phyloP scores from a whole-genome alignment of 2,329 filamentous ascomycete species.

The Trichoderma atroviride region DNA sequence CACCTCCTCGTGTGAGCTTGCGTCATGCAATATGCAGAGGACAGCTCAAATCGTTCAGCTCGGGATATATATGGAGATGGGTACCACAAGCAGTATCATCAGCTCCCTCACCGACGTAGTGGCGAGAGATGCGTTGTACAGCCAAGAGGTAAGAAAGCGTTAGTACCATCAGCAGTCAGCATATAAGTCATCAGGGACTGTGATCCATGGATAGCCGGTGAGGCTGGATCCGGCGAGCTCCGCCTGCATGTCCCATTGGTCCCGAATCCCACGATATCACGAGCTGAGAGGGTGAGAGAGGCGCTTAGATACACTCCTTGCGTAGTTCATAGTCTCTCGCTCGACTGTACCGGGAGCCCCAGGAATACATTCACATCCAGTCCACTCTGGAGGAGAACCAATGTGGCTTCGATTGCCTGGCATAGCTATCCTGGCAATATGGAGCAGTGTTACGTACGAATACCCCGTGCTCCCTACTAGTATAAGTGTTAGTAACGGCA shows the following conservation, averaged over 20 bases:
- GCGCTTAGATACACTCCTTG: not conserved
- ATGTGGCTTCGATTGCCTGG: slow-evolving; percentile 13
- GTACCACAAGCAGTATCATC: not conserved
- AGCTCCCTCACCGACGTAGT: not conserved
- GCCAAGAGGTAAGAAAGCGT: slow-evolving; percentile 1
- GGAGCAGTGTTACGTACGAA: not conserved
- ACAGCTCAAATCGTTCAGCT: not conserved
- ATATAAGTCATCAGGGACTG: not conserved
- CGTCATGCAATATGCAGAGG: slow-evolving; percentile 2
- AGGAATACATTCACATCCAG: not conserved
- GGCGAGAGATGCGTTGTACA: not conserved
- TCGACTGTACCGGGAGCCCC: not conserved
- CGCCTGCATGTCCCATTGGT: slow-evolving; percentile 1
- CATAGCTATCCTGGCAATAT: not conserved
- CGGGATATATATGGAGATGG: slow-evolving; percentile 1
- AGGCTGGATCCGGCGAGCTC: not conserved
- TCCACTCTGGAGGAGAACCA: slow-evolving; percentile 1
- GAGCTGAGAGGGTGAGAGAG: not conserved
- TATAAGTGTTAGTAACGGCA: not conserved
- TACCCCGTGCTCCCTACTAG: slow-evolving; percentile 1
- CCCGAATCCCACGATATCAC: not conserved
- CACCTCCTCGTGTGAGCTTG: not conserved
- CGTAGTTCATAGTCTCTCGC: not conserved
- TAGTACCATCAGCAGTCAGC: slow-evolving; percentile 3
- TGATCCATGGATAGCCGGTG: not conserved